Percentiles rank a stretch among this genome's conserved stretches.
Conservation (phyloP, 2,329 filamentous ascomycete species). For the Biscogniauxia marginata region DNA sequence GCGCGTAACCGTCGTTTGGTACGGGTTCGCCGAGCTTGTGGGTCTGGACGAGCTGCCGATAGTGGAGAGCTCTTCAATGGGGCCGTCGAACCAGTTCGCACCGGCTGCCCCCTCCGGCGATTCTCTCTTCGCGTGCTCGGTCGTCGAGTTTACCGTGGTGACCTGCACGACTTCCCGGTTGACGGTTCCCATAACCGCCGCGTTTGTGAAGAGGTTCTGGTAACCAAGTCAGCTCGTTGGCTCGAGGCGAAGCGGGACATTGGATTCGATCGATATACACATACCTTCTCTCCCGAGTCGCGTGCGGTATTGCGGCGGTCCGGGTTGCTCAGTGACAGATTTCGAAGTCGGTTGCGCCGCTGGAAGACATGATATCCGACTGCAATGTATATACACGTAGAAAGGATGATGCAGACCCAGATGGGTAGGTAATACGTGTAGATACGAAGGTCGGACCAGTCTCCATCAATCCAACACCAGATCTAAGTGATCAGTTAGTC, state of each 20-base stretch:
- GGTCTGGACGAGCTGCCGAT: conserved; percentile 4
- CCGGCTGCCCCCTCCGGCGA: too few relatives aligned
- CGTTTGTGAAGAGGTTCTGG: conserved; percentile 31
- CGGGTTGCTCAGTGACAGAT: conserved; percentile 50
- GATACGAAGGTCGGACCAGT: conserved; percentile 56
- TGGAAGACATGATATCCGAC: conserved; percentile 61
- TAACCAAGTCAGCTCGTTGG: background rate
- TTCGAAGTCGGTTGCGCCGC: conserved; percentile 49
- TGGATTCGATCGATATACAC: background rate
- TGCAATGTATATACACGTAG: conserved; percentile 53
- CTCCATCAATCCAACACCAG: conserved; percentile 60
- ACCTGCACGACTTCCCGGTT: conserved; percentile 31
- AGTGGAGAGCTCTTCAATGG: conserved; percentile 17
- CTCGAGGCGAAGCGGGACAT: too few relatives aligned
- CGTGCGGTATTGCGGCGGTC: conserved; percentile 18
- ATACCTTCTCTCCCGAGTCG: conserved; percentile 35
- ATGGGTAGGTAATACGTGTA: conserved; percentile 62
- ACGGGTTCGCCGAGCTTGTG: conserved; percentile 14
- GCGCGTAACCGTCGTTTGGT: conserved; percentile 29
- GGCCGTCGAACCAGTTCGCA: conserved; percentile 31
- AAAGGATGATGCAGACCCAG: conserved; percentile 58
- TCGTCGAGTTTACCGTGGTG: conserved; percentile 30
- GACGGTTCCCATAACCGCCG: conserved; percentile 33
- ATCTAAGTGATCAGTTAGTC: conserved; percentile 40
- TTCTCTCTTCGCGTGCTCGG: conserved; percentile 11